phyloP scores from a whole-genome alignment of 305 asterid species.

The Plantago rigida region DNA sequence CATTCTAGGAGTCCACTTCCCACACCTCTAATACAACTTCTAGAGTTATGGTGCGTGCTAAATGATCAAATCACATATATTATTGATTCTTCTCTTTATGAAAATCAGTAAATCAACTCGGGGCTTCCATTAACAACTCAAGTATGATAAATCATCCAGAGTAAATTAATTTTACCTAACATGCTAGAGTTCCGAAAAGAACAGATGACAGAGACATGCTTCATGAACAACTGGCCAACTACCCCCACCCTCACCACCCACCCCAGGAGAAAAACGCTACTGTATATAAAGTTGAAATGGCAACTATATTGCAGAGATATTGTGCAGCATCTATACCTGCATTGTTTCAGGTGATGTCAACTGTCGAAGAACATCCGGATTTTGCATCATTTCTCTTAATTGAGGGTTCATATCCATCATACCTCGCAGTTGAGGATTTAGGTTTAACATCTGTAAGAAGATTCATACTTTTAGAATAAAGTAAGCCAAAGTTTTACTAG shows the following conservation, averaged over 20 bases:
- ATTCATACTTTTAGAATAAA: slow-evolving; percentile 14
- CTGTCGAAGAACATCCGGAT: slow-evolving; percentile 45
- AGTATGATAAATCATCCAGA: slow-evolving; percentile 1
- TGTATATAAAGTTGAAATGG: neutral
- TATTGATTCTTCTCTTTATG: neutral
- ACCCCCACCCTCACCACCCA: neutral
- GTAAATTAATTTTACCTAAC: neutral
- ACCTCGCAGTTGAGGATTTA: slow-evolving; percentile 35
- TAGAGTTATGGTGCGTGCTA: neutral
- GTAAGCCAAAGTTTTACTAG: slow-evolving; percentile 11
- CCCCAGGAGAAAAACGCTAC: neutral
- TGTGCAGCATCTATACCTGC: slow-evolving; percentile 36
- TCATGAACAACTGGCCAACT: slow-evolving; percentile 6
- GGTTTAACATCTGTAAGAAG: slow-evolving; percentile 36
- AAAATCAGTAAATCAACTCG: neutral
- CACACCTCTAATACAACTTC: neutral
- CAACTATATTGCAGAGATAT: slow-evolving; percentile 8
- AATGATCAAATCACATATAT: neutral
- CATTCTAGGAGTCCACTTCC: neutral
- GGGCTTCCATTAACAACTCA: neutral
- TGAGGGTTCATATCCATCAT: slow-evolving; percentile 46
- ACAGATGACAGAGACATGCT: neutral
- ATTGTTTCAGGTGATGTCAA: slow-evolving; percentile 46
- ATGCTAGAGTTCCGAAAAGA: slow-evolving; percentile 1
- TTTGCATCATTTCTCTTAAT: slow-evolving; percentile 55